Evolutionary conservation across 2,329 filamentous ascomycete genomes (phyloP).

Genomic region (Epichloe gansuensis): DNA sequence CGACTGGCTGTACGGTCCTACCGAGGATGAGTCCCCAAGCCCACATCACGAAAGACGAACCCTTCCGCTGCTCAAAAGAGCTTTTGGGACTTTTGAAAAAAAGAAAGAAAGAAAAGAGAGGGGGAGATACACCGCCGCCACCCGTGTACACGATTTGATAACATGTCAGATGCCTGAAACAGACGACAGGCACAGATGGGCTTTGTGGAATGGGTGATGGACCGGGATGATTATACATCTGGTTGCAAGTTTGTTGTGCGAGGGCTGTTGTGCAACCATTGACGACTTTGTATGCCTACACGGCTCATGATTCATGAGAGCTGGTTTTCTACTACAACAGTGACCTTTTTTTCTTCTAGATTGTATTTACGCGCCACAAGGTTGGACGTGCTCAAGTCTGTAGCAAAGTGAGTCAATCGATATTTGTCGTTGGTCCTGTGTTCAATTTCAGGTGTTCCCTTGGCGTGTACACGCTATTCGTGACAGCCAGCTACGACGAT

Average conservation of each 20-base stretch:
- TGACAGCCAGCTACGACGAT: too few relatives aligned
- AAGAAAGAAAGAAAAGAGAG: neutral
- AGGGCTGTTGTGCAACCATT: conserved; percentile 3
- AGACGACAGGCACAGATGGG: neutral
- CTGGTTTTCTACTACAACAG: conserved; percentile 7
- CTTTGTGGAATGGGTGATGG: neutral
- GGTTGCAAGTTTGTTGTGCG: conserved; percentile 1
- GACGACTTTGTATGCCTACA: conserved; percentile 8
- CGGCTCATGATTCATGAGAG: conserved; percentile 23
- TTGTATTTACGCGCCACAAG: conserved; percentile 1
- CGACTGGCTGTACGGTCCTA: conserved; percentile 46
- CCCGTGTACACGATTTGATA: neutral
- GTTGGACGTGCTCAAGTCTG: neutral
- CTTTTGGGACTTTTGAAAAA: conserved; percentile 36
- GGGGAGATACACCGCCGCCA: neutral
- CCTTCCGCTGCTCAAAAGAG: conserved; percentile 9
- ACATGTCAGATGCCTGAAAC: neutral
- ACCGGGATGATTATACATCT: conserved; percentile 3
- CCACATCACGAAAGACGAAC: conserved; percentile 25
- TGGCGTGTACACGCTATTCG: too few relatives aligned
- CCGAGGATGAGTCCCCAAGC: conserved; percentile 28
- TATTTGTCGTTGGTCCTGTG: neutral
- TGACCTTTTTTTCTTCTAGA: neutral
- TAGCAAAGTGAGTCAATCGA: neutral
- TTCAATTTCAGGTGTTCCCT: neutral